phyloP scores from a whole-genome alignment of 2,329 filamentous ascomycete genomes.

The Penicillium rolfsii region DNA sequence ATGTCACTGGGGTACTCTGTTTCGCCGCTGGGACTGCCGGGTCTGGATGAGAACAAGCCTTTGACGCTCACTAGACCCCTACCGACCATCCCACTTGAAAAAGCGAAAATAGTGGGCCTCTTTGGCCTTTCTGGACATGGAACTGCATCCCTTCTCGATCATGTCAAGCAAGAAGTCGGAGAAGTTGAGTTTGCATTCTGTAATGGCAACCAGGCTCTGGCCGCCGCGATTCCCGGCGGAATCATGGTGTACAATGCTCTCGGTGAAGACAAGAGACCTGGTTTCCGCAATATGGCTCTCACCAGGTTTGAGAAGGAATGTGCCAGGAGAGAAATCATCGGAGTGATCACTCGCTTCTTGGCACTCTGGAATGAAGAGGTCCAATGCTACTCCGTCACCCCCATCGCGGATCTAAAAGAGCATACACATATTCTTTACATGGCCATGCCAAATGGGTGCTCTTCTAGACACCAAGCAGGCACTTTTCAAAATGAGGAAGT shows the following conservation, averaged over 20 bases:
- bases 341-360: not conserved
- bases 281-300: not conserved
- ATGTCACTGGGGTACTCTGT: not conserved
- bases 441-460: not conserved
- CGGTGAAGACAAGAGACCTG: not conserved
- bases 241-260: not conserved
- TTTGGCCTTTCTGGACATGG: not conserved
- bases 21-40: not conserved
- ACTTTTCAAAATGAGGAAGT: not conserved
- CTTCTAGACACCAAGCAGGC: not conserved
- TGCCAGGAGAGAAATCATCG: not conserved
- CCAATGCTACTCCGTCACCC: not conserved
- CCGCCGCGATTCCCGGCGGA: not conserved
- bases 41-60: not conserved
- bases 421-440: conserved; percentile 1
- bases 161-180: not conserved
- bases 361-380: not conserved
- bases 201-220: not conserved
- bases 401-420: not conserved
- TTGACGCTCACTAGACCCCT: not conserved
- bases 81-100: not conserved
- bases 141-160: not conserved
- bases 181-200: not conserved
- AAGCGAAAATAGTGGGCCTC: not conserved
- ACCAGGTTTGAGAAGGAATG: not conserved